These are phyloP conservation scores for Imleria badia DNA, from an alignment of 768 basidiomycete genomes.

Conservation along the genomic window DNA sequence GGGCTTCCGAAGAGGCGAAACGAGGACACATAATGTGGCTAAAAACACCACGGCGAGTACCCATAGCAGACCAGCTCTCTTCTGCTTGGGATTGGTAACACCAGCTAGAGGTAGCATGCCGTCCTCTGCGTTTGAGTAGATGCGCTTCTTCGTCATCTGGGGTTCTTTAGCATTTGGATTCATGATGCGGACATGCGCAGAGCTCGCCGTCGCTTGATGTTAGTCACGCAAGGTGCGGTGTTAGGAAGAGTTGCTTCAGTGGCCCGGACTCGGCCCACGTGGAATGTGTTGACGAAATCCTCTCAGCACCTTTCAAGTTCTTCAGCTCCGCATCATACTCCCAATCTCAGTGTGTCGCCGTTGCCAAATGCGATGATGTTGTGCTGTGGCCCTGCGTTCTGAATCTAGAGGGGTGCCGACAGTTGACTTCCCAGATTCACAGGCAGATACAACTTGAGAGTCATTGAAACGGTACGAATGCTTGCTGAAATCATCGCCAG, in stretches of 20 bases:
- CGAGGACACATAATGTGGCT: slow-evolving; percentile 13
- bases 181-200: slow-evolving; percentile 2
- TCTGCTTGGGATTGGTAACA: background rate
- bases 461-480: no score
- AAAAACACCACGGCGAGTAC: slow-evolving; percentile 15
- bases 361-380: no score
- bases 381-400: no score
- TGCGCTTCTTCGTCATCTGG: background rate
- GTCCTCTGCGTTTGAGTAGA: background rate
- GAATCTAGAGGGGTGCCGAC: no score
- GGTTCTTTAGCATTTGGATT: background rate
- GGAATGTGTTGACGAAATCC: no score
- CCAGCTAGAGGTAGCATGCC: background rate
- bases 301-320: no score
- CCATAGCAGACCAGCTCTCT: slow-evolving; percentile 11
- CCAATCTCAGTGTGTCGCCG: no score
- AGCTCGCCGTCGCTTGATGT: background rate
- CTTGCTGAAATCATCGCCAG: no score
- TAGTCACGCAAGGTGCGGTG: background rate
- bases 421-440: no score
- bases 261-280: no score
- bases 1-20: slow-evolving; percentile 9
- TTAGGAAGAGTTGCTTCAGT: background rate
- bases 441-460: no score
- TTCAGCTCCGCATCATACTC: no score